Evolutionary conservation across 73 alveolate species (phyloP).

Genomic region (Stentor coeruleus): DNA sequence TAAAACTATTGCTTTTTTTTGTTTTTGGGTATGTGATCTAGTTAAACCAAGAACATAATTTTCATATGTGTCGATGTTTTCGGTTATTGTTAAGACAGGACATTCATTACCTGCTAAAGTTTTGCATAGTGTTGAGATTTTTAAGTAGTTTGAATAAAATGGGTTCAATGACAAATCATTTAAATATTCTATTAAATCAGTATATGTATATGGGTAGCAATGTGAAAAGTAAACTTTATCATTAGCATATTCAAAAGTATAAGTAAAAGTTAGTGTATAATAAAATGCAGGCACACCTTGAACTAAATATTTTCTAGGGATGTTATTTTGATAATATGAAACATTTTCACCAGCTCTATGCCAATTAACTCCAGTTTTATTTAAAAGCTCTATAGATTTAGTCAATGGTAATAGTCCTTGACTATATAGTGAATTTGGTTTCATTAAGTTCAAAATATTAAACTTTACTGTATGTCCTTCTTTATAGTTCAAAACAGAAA

Average conservation of each 20-base stretch:
- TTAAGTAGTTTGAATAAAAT: constrained; percentile 22
- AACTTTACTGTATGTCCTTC: constrained; percentile 58
- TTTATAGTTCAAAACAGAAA: constrained; percentile 63
- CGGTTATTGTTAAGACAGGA: constrained; percentile 71
- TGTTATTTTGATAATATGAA: constrained; percentile 38
- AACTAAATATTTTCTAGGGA: constrained; percentile 41
- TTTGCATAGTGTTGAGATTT: constrained; percentile 58
- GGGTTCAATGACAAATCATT: not conserved
- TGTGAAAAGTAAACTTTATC: constrained; percentile 82
- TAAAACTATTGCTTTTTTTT: constrained; percentile 50
- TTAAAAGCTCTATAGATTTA: constrained; percentile 44
- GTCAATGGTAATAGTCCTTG: constrained; percentile 79
- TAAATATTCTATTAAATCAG: constrained; percentile 58
- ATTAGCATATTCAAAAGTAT: constrained; percentile 58
- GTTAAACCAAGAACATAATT: constrained; percentile 1
- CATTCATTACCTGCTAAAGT: constrained; percentile 82
- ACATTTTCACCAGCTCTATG: constrained; percentile 50
- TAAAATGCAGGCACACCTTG: constrained; percentile 25
- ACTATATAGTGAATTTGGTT: constrained; percentile 60
- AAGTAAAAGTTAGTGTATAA: constrained; percentile 72
- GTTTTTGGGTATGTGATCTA: not conserved
- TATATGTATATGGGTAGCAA: constrained; percentile 76
- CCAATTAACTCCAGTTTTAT: constrained; percentile 42
- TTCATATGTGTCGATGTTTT: constrained; percentile 39
- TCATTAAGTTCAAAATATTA: constrained; percentile 70